Conservation (phyloP, 2,329 filamentous ascomycete genomes). For the Curvularia hawaiiensis region DNA sequence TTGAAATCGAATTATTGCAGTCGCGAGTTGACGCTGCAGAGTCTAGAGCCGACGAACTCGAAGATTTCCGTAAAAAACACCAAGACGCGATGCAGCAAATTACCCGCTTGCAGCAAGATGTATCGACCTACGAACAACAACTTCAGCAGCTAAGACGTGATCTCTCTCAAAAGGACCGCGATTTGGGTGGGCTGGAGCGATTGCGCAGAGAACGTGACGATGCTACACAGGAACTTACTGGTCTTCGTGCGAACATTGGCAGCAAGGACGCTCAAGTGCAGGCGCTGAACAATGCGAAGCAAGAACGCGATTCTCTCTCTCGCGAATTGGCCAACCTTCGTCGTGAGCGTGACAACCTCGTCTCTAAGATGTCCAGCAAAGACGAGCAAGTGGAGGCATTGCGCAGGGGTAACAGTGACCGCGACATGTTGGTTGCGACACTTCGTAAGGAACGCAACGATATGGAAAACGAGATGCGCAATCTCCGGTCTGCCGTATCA, state of each 20-base stretch:
- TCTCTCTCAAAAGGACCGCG: slow-evolving; percentile 37
- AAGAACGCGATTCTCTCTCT: slow-evolving; percentile 36
- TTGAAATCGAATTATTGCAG: slow-evolving; percentile 46
- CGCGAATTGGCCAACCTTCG: slow-evolving; percentile 39
- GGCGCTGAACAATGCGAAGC: slow-evolving; percentile 36
- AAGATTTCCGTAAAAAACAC: slow-evolving; percentile 43
- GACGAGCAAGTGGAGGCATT: slow-evolving; percentile 40
- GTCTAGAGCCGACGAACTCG: slow-evolving; percentile 43
- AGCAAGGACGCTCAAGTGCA: slow-evolving; percentile 39
- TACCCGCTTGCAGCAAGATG: slow-evolving; percentile 38
- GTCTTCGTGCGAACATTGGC: slow-evolving; percentile 36
- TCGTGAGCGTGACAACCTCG: slow-evolving; percentile 38
- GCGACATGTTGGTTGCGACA: slow-evolving; percentile 35
- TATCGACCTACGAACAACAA: slow-evolving; percentile 38
- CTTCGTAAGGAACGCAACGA: slow-evolving; percentile 37
- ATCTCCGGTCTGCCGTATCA: slow-evolving; percentile 34
- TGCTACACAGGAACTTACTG: slow-evolving; percentile 39
- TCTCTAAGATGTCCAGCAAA: slow-evolving; percentile 34
- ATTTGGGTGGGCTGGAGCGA: slow-evolving; percentile 34
- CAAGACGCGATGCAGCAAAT: slow-evolving; percentile 43
- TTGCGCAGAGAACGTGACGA: slow-evolving; percentile 41
- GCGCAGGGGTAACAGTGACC: slow-evolving; percentile 36
- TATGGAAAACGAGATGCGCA: slow-evolving; percentile 31
- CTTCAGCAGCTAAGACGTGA: slow-evolving; percentile 39
- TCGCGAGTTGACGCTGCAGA: slow-evolving; percentile 44